phyloP scores from a whole-genome alignment of 202 grass and related monocot genomes.

The Schoenoplectus triqueter region DNA sequence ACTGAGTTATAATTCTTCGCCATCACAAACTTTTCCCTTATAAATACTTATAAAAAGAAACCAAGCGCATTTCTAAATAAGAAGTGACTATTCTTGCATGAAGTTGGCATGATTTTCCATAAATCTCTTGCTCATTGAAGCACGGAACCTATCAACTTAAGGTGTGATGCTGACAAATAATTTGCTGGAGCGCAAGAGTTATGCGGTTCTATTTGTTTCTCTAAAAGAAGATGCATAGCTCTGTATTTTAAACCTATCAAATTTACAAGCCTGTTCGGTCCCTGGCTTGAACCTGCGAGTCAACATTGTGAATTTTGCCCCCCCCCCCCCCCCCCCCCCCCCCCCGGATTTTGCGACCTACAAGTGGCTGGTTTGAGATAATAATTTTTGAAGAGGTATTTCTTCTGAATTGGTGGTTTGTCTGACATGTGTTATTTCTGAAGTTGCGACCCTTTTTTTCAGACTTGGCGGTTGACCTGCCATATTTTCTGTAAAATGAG shows the following conservation, averaged over 20 bases:
- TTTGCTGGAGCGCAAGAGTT: conserved; percentile 25
- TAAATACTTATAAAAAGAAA: conserved; percentile 9
- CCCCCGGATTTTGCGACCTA: not conserved
- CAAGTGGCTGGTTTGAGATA: not conserved
- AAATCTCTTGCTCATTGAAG: not conserved
- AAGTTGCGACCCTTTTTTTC: not conserved
- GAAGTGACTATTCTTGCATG: conserved; percentile 9
- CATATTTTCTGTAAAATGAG: not conserved
- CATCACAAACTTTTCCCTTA: not conserved
- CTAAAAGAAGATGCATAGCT: not conserved
- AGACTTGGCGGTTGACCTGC: not conserved
- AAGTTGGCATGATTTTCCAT: conserved; percentile 4
- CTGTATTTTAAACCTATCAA: not conserved
- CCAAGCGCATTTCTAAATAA: not conserved
- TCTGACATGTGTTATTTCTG: conserved; percentile 14
- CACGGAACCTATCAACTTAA: not conserved
- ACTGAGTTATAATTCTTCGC: not conserved
- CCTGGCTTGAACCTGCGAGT: not conserved
- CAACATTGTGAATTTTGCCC: conserved; percentile 1
- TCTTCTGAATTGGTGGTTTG: not conserved
- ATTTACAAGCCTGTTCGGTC: not conserved
- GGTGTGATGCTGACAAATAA: conserved; percentile 4
- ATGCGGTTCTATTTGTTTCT: not conserved
- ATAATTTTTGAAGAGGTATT: conserved; percentile 12
- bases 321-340: not conserved